Percentiles rank a stretch among this genome's conserved stretches.
These are phyloP conservation scores for Ramaria sp. DNA, from an alignment of 768 basidiomycete genomes.

Conservation along the genomic window DNA sequence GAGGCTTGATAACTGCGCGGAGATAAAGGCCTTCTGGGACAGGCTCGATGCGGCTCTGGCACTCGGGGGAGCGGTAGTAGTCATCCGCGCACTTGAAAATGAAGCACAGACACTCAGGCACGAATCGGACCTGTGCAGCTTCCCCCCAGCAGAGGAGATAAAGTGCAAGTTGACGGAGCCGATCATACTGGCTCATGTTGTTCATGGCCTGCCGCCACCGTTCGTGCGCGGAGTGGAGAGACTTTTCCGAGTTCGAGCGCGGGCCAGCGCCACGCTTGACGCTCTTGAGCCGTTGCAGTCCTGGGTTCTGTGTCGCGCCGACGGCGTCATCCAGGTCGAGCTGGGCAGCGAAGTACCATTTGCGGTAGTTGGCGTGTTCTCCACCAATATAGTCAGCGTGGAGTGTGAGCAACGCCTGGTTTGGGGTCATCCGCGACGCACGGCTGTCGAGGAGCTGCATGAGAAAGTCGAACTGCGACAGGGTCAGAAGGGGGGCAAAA, in stretches of 20 bases:
- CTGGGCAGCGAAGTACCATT: constrained; percentile 99
- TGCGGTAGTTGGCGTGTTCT: constrained; percentile 96
- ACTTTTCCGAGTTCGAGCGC: constrained; percentile 46
- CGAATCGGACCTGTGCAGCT: constrained; percentile 92
- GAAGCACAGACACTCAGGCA: constrained; percentile 95
- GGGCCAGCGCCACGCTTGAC: constrained; percentile 48
- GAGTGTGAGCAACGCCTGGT: constrained; percentile 87
- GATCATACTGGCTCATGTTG: constrained; percentile 97
- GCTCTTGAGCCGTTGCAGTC: constrained; percentile 73
- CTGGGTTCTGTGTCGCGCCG: constrained; percentile 85
- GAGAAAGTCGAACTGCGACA: constrained; percentile 78
- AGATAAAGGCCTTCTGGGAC: constrained; percentile 96
- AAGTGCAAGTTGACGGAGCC: constrained; percentile 90
- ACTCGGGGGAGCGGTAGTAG: constrained; percentile 98
- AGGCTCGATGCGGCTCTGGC: constrained; percentile 83
- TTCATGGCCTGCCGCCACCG: constrained; percentile 98
- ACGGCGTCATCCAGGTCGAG: constrained; percentile 97
- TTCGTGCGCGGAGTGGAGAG: constrained; percentile 73
- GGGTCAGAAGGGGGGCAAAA: not conserved
- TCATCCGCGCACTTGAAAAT: constrained; percentile 99
- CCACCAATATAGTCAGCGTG: constrained; percentile 99
- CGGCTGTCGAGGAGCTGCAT: constrained; percentile 97
- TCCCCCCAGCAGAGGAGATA: constrained; percentile 98
- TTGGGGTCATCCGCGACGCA: constrained; percentile 93
- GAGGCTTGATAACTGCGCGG: constrained; percentile 78